Percentiles rank a stretch among this genome's conserved stretches.
phyloP scores from a whole-genome alignment of 2,329 filamentous ascomycete genomes.

The Pyricularia sp. region DNA sequence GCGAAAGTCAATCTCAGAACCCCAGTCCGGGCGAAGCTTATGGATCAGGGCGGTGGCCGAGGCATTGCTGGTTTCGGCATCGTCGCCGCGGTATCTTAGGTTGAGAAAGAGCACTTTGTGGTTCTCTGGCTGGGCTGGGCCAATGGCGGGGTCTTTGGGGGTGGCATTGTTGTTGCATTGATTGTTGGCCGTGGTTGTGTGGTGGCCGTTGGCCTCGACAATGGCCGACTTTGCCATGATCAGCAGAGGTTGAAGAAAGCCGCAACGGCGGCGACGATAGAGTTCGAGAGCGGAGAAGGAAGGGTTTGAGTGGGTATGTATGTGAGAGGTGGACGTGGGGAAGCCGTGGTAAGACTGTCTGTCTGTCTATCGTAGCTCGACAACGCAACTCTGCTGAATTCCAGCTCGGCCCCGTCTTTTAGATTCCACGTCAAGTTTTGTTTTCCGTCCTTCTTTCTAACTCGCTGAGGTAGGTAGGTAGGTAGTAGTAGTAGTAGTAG shows the following conservation, averaged over 20 bases:
- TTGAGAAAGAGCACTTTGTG: conserved; percentile 50
- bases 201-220: conserved; percentile 2
- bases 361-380: not conserved
- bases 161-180: conserved; percentile 10
- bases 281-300: not conserved
- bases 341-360: not conserved
- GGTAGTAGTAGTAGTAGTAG: no score
- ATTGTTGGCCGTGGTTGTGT: conserved; percentile 6
- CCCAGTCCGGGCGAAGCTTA: conserved; percentile 72
- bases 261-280: not conserved
- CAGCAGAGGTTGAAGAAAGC: not conserved
- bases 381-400: not conserved
- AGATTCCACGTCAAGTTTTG: not conserved
- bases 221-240: conserved; percentile 5
- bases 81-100: conserved; percentile 62
- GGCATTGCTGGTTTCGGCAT: conserved; percentile 45
- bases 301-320: not conserved
- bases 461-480: no score
- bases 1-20: conserved; percentile 52
- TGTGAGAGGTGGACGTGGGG: not conserved
- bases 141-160: not conserved
- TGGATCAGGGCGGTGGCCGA: conserved; percentile 72
- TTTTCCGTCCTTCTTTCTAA: not conserved
- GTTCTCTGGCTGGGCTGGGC: conserved; percentile 16
- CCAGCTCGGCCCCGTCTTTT: not conserved